Evolutionary conservation across 108 stramenopile species (phyloP), one percentile per base, ranked within the genome.

Genomic region (Skeletonema marinoi): DNA sequence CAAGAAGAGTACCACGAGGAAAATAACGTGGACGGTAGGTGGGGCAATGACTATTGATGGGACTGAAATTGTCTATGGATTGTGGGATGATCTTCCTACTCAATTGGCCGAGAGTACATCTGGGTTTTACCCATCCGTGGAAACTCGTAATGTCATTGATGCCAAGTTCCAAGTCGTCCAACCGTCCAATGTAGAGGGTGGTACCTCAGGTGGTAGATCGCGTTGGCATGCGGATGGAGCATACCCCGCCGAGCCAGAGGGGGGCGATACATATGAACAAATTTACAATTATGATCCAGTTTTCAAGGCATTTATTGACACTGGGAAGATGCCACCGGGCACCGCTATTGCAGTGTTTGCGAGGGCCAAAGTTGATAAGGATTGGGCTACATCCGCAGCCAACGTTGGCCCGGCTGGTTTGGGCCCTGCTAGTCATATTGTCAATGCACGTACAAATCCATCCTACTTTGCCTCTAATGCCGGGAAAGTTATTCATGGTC

Each of bases 401-500:
- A 76, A 64, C 35, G 74, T 73, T 21, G 71, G 50, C 19, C 81
- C 85, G n/a, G 48, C 63, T 10, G 59, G 65, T 17, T 19, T 83
- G 4, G 74, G 78, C 68, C 88, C 91, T 0, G 74, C 82, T 59
- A 86, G 87, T 66, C 93, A 94, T 65, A 66, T 89, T 36, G 91
- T 89, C 59, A 94, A 91, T 69, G 90, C 86, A 38, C 69, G 93
- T 2, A 91, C 86, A 4, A 90, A 91, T 65, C 75, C 89, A 67
- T 65, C 69, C 21, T 80, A 84, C 35, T 66, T 44, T 39, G 79
- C 79, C 25, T 67, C 76, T 7, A 81, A 81, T 58, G 80, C 67
- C 3, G 84, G 84, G 12, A 81, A 85, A 42, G 60, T 73, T 30
- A 68, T 85, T 56, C 75, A 59, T 14, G 82, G 82, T 16, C 66